Evolutionary conservation across 768 basidiomycete species (phyloP).

Genomic region (Kwoniella mangroviensis): DNA sequence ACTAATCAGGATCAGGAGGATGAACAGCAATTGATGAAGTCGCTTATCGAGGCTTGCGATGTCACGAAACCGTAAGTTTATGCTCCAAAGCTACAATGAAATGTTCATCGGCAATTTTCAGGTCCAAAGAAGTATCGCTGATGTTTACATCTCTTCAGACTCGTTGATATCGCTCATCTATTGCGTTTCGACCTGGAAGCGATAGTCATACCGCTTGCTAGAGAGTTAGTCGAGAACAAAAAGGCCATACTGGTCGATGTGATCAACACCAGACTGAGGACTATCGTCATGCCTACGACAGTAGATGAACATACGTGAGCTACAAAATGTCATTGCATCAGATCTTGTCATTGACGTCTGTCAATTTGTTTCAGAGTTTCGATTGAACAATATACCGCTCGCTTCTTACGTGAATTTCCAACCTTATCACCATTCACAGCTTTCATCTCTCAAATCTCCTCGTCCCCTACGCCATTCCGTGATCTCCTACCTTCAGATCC

Average conservation of each 20-base stretch:
- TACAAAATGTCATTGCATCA: neutral
- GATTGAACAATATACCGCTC: constrained; percentile 60
- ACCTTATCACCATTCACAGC: constrained; percentile 57
- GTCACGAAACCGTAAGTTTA: constrained; percentile 50
- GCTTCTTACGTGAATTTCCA: constrained; percentile 31
- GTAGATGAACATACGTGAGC: constrained; percentile 49
- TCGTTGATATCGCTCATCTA: constrained; percentile 53
- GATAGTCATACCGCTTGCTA: constrained; percentile 86
- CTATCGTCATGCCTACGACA: constrained; percentile 70
- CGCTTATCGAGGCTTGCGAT: constrained; percentile 50
- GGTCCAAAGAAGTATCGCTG: neutral
- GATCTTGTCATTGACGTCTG: too few species aligned
- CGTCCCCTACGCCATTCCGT: constrained; percentile 71
- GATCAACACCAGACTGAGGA: constrained; percentile 77
- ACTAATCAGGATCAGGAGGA: constrained; percentile 56
- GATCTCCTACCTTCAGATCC: constrained; percentile 66
- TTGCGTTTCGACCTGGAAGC: constrained; percentile 54
- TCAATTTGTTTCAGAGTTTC: constrained; percentile 50
- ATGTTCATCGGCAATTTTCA: too few species aligned
- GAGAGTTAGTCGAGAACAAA: constrained; percentile 87
- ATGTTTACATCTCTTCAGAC: constrained; percentile 27
- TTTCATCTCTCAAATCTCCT: constrained; percentile 76
- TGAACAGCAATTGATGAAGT: constrained; percentile 47
- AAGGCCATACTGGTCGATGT: constrained; percentile 87
- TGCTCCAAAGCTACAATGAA: too few species aligned